Evolutionary conservation across 2,329 filamentous ascomycete genomes (phyloP), one percentile per base, ranked within the genome.

Genomic region (Hypoxylon sp.): DNA sequence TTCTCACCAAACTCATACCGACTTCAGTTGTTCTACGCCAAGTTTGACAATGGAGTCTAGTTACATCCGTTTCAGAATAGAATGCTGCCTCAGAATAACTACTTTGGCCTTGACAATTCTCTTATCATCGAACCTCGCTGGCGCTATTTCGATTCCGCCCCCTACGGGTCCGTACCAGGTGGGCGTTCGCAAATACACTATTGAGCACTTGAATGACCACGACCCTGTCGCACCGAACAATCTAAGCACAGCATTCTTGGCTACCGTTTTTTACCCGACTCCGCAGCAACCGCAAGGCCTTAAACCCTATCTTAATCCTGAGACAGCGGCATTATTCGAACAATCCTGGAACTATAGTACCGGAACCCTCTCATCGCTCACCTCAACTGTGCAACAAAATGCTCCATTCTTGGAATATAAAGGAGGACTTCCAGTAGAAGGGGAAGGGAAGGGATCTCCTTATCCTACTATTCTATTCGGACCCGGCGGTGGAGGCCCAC

Each of bases 211-310:
- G 20, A 75, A 75, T 13, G 33, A 66, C 0, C 44, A 68, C 20
- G 72, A 76, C 42, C 65, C 72, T 1, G 20, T 76, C 13, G 72
- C 74, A n/a, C 74, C 73, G 2, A 72, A 74, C 33, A 71, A 76
- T 31, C 42, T 76, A 42, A 76, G 69, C 65, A 74, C 70, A 1
- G 72, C 70, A 5, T 75, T 76, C 37, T 59, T 75, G 13, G 73
- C 73, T 4, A 75, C 72, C 13, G 61, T 74, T 1, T 75, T 69
- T 49, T 75, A 76, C 33, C 74, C 74, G 8, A 75, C 73, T 2
- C 49, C 31, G 4, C 72, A 74, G n/a, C 59, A 42, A 14, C 72
- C 72, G 1, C 2, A 51, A 3, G 61, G 55, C 4, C 63, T 67
- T 3, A 20, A 64, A 14, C 68, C 73, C 6, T 76, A 76, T 35